Percentiles rank a stretch among this genome's conserved stretches.
Evolutionary conservation across 2,329 filamentous ascomycete species (phyloP).

Genomic region (Rachicladosporium sp.): DNA sequence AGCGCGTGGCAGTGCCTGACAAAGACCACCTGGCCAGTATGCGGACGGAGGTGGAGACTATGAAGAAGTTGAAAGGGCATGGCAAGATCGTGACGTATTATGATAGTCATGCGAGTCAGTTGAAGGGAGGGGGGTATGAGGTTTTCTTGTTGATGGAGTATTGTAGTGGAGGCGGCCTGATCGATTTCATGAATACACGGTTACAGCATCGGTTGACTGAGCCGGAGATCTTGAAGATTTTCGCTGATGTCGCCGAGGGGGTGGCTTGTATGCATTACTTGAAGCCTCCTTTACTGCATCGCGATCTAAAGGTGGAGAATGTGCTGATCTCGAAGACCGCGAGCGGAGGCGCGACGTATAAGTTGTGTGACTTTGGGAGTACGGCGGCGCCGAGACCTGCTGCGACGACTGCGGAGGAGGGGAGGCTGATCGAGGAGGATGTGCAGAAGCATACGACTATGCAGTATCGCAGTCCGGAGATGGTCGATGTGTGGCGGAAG

Average conservation of each 20-base stretch:
- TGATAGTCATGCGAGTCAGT: slow-evolving; percentile 91
- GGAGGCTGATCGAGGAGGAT: slow-evolving; percentile 87
- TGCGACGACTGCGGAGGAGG: slow-evolving; percentile 76
- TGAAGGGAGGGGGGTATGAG: slow-evolving; percentile 88
- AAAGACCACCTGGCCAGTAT: slow-evolving; percentile 90
- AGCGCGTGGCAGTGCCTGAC: slow-evolving; percentile 91
- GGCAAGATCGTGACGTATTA: slow-evolving; percentile 94
- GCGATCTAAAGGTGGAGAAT: slow-evolving; percentile 96
- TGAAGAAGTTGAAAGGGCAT: slow-evolving; percentile 98
- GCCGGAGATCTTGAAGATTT: slow-evolving; percentile 94
- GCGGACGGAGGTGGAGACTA: slow-evolving; percentile 97
- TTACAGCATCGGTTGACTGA: slow-evolving; percentile 93
- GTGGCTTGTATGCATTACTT: slow-evolving; percentile 99
- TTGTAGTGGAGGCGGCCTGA: slow-evolving; percentile 85
- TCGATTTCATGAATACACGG: slow-evolving; percentile 99
- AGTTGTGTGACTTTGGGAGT: slow-evolving; percentile 96
- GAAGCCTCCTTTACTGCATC: slow-evolving; percentile 80
- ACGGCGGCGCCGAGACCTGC: slow-evolving; percentile 73
- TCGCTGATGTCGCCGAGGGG: slow-evolving; percentile 88
- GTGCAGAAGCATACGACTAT: slow-evolving; percentile 93
- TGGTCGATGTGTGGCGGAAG: slow-evolving; percentile 96
- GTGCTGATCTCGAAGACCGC: slow-evolving; percentile 63
- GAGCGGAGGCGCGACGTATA: slow-evolving; percentile 63
- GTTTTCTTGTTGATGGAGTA: slow-evolving; percentile 98
- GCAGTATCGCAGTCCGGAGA: slow-evolving; percentile 95